Conservation (phyloP, 257 asterid species). For the Solanum dulcamara region DNA sequence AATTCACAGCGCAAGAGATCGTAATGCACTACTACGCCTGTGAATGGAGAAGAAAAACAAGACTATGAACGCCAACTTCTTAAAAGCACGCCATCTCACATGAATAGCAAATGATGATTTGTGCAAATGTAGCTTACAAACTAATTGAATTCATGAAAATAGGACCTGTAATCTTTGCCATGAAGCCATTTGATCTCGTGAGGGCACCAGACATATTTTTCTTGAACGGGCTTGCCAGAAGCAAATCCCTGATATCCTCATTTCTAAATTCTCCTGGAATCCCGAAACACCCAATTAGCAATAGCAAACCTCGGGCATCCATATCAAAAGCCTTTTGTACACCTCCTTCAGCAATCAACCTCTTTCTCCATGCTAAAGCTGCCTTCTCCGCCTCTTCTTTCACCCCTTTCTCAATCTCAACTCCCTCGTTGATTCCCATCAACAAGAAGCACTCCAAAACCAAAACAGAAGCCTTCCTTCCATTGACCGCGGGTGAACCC, state of each 20-base stretch:
- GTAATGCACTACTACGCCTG: too few species aligned
- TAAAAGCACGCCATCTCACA: not conserved
- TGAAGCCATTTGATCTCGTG: conserved; percentile 38
- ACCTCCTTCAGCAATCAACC: conserved; percentile 72
- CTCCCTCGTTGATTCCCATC: conserved; percentile 23
- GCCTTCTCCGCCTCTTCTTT: conserved; percentile 50
- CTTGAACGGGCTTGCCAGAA: conserved; percentile 42
- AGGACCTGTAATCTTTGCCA: conserved; percentile 52
- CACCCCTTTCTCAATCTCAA: conserved; percentile 28
- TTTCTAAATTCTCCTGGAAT: conserved; percentile 33
- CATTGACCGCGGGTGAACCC: conserved; percentile 46
- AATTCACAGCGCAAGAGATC: too few species aligned
- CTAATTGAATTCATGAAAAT: not conserved
- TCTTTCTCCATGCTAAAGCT: conserved; percentile 66
- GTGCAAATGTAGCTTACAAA: not conserved
- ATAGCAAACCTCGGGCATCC: conserved; percentile 76
- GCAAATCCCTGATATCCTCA: conserved; percentile 59
- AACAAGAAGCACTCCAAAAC: conserved; percentile 61
- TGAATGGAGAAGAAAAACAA: too few species aligned
- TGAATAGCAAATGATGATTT: not conserved
- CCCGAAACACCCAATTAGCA: conserved; percentile 67
- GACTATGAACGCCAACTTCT: not conserved
- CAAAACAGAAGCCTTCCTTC: conserved; percentile 65
- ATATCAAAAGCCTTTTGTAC: conserved; percentile 34
- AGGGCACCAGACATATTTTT: conserved; percentile 33